A percentile compares a stretch with the other conserved stretches of the same genome.
Evolutionary conservation across 2,329 filamentous ascomycete species (phyloP).

Genomic region (Proliferodiscus dingleyae): DNA sequence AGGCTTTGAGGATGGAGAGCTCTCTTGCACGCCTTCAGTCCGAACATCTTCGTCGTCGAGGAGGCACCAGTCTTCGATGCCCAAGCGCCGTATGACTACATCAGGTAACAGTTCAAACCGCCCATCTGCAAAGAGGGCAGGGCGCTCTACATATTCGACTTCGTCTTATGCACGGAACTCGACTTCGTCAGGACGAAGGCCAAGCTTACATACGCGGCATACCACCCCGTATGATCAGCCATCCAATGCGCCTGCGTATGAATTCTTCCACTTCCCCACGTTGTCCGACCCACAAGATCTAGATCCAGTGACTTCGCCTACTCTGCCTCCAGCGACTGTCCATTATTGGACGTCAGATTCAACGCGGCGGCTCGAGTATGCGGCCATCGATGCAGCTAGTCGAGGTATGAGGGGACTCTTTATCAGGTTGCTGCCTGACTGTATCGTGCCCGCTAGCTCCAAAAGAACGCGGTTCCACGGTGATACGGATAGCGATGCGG

Average conservation of each 20-base stretch:
- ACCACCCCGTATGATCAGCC: constrained; percentile 1
- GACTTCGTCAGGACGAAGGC: constrained; percentile 5
- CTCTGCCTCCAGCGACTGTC: constrained; percentile 51
- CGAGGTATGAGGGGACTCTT: constrained; percentile 57
- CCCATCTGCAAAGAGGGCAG: constrained; percentile 18
- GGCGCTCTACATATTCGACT: constrained; percentile 13
- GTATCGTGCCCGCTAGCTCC: constrained; percentile 48
- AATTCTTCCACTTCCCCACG: constrained; percentile 31
- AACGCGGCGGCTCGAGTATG: constrained; percentile 59
- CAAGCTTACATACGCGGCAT: constrained; percentile 10
- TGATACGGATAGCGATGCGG: constrained; percentile 40
- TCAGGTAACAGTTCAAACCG: constrained; percentile 11
- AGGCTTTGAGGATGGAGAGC: constrained; percentile 21
- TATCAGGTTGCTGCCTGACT: constrained; percentile 55
- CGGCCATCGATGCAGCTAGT: constrained; percentile 59
- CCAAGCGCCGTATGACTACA: constrained; percentile 12
- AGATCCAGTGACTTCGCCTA: constrained; percentile 14
- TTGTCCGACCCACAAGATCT: constrained; percentile 12
- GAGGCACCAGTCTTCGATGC: constrained; percentile 6
- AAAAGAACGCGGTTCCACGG: constrained; percentile 50
- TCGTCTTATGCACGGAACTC: constrained; percentile 1
- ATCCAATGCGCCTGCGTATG: constrained; percentile 13
- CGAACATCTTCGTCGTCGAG: constrained; percentile 18
- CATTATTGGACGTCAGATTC: constrained; percentile 65
- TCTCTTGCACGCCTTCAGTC: constrained; percentile 7